Evolutionary conservation across 495 filamentous ascomycete species (phyloP).

Genomic region (Xylaria scruposa): DNA sequence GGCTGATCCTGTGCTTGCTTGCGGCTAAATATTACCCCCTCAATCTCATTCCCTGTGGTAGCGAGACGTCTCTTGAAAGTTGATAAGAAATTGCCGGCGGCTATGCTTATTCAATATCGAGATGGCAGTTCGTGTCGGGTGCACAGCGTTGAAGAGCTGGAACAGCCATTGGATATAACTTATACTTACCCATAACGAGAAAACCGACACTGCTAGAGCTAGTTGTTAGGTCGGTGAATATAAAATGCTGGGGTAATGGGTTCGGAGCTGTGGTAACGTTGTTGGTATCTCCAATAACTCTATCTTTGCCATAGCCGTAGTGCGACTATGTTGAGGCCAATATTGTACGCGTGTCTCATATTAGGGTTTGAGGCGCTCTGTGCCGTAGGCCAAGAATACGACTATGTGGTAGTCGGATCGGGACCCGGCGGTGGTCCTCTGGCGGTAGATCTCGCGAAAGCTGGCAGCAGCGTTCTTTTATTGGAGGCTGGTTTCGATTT

Average conservation of each 20-base stretch:
- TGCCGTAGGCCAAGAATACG: conserved; percentile 46
- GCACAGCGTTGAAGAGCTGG: neutral
- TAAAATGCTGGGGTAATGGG: neutral
- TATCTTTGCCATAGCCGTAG: neutral
- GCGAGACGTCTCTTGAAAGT: conserved; percentile 4
- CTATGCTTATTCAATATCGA: conserved; percentile 13
- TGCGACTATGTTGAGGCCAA: conserved; percentile 4
- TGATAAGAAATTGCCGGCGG: conserved; percentile 21
- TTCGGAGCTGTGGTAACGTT: neutral
- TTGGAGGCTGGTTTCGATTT: conserved; percentile 67
- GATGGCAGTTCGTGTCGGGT: neutral
- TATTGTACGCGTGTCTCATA: conserved; percentile 8
- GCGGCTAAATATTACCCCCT: conserved; percentile 19
- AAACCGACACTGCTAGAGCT: neutral
- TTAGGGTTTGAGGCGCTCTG: conserved; percentile 20
- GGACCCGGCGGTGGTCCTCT: conserved; percentile 66
- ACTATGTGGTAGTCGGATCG: conserved; percentile 66
- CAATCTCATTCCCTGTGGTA: neutral
- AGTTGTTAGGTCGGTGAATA: neutral
- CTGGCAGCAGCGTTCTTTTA: conserved; percentile 60
- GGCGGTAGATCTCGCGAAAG: conserved; percentile 60
- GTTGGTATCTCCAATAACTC: neutral
- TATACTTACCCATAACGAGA: neutral
- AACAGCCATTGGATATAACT: neutral
- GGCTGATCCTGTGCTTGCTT: conserved; percentile 18